Evolutionary conservation across 208 protist species (phyloP), one percentile per base, ranked within the genome.

Genomic region (Wallacemonas rigidus): DNA sequence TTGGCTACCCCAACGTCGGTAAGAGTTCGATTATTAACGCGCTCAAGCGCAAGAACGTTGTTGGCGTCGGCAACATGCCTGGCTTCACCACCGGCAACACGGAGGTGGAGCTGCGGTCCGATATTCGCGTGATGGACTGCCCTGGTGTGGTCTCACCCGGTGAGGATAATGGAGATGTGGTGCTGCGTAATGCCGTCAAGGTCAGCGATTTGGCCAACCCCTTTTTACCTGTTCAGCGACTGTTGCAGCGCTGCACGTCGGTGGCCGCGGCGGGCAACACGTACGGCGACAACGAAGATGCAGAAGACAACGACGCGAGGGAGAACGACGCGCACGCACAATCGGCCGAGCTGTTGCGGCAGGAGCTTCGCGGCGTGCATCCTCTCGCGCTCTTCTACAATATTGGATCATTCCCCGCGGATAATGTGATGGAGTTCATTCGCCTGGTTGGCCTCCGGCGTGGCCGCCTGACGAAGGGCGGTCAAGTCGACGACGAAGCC

Each of bases 1-100:
- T 99, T 84, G 98, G 98, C 41, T 99, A 98, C 74, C 98, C 98
- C 38, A 99, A 99, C 76, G 98, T 99, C 7, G 98, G 95, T 35
- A 99, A 99, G 83, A 96, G 85, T 40, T 98, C 93, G 45, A 84
- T 99, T 35, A 99, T 99, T 75, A 99, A 99, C 76, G 91, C 93
- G 1, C 85, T 99, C n/a, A 99, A 98, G 78, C 88, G 98, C 11
- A 90, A 89, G 54, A 83, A 92, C 67, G 96, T 98, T 5, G 92
- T 95, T 14, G 83, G 83, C 41, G 93, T 97, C 2, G 93, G 94
- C 51, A 97, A 97, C 70, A 97, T 89, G 67, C 97, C 98, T 14
- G 98, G 98, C 57, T 96, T 98, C 78, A 99, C 98, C 2, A 98
- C 91, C 2, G 87, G 90, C 53, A 94, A 93, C 75, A 98, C 98